Conservation (phyloP, 257 asterid genomes). For the Asclepias syriaca region DNA sequence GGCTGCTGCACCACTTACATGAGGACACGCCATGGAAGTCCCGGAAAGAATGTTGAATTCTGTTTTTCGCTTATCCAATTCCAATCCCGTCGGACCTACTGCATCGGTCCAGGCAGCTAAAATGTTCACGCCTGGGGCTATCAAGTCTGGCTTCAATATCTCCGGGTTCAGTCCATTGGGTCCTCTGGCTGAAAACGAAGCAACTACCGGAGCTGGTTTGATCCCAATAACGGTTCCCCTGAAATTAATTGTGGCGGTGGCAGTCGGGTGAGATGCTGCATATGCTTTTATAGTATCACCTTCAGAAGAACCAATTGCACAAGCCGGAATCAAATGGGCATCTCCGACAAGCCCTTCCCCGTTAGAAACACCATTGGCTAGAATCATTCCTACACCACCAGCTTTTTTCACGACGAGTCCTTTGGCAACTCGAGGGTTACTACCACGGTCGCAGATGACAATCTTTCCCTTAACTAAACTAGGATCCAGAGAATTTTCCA, state of each 20-base stretch:
- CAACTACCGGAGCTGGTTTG: constrained; percentile 94
- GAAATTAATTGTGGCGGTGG: constrained; percentile 63
- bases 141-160: constrained; percentile 77
- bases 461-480: constrained; percentile 59
- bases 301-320: constrained; percentile 68
- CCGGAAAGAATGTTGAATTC: constrained; percentile 91
- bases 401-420: constrained; percentile 85
- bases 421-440: constrained; percentile 86
- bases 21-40: constrained; percentile 98
- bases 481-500: constrained; percentile 86
- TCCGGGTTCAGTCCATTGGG: constrained; percentile 91
- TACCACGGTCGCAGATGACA: constrained; percentile 91
- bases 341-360: constrained; percentile 97
- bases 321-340: constrained; percentile 79
- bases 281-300: constrained; percentile 72
- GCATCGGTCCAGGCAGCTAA: constrained; percentile 95
- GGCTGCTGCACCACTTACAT: constrained; percentile 96
- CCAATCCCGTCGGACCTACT: constrained; percentile 84
- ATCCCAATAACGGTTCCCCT: constrained; percentile 68
- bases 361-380: constrained; percentile 77
- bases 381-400: constrained; percentile 91
- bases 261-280: constrained; percentile 34
- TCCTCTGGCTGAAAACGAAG: constrained; percentile 86
- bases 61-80: constrained; percentile 56
- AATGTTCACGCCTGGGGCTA: constrained; percentile 93